These are phyloP conservation scores for Globisporangium sylvaticum DNA, from an alignment of 352 stramenopile genomes.

Conservation along the genomic window DNA sequence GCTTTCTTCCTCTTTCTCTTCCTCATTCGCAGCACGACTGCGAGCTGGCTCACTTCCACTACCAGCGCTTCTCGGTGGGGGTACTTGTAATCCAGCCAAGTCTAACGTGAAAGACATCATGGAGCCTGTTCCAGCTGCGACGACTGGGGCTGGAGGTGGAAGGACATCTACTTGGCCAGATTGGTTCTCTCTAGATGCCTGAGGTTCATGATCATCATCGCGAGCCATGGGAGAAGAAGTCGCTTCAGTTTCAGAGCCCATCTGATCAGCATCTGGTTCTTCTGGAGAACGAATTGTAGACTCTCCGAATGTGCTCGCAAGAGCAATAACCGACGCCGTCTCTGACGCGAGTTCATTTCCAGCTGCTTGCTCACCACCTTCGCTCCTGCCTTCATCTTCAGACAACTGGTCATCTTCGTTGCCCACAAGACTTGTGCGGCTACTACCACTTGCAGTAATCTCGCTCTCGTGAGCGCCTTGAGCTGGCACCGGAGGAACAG, in stretches of 20 bases:
- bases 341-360: constrained; percentile 37
- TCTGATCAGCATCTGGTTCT: constrained; percentile 49
- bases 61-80: constrained; percentile 5
- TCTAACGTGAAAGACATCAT: constrained; percentile 86
- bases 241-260: constrained; percentile 36
- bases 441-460: constrained; percentile 30
- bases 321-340: constrained; percentile 73
- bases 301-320: constrained; percentile 80
- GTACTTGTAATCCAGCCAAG: constrained; percentile 45
- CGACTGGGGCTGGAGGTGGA: constrained; percentile 30
- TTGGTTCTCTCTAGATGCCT: not conserved
- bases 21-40: not conserved
- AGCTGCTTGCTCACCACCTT: constrained; percentile 13
- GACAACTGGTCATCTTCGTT: constrained; percentile 14
- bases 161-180: constrained; percentile 8
- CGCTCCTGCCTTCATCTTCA: constrained; percentile 12
- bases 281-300: constrained; percentile 73
- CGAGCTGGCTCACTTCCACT: not conserved
- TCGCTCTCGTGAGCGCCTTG: constrained; percentile 27
- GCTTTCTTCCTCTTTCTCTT: constrained; percentile 17
- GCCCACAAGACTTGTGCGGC: constrained; percentile 11
- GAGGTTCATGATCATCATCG: constrained; percentile 16
- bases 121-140: constrained; percentile 24
- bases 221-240: constrained; percentile 25
- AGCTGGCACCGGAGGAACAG: not conserved